Evolutionary conservation across 1,139 yeast genomes (phyloP), one percentile per base, ranked within the genome.

Genomic region (Williopsis jadinii): DNA sequence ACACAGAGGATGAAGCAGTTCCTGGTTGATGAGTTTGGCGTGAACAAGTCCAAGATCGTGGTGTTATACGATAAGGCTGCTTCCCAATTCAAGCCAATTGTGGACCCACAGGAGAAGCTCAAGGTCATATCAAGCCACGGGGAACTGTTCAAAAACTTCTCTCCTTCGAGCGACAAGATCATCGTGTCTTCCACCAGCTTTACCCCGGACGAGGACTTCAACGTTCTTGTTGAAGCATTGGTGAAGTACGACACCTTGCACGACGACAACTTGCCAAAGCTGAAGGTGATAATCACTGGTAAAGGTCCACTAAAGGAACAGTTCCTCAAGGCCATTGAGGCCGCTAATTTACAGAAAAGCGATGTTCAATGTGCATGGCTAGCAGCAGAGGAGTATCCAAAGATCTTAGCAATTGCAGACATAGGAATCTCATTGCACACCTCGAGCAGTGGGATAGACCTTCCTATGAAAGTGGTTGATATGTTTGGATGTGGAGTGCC

Each of bases 401-500:
- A 68, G 38, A 64, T 92, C 2, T 60, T 94, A 31, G 81, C 83
- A 3, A 64, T 78, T 8, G 95, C 96, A 5, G 97, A 92, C 58
- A 57, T 90, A 30, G 97, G 97, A 5, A 73, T 94, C 1, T 92
- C 97, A 0, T 67, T 94, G 44, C 99, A 94, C 61, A 76, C 83
- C 5, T 88, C 97, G 0, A 84, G 95, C 32, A 84, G 95, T 41
- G 98, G 99, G 0, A 71, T 86, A 46, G 99, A 94, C 57, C 68
- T 94, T 44, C 99, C 99, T 1, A 94, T 94, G 99, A 94, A 94
- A 61, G 85, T 92, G 34, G 83, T 92, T 9, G 99, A 92, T 57
- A 81, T 92, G 74, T 90, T 90, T 68, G 98, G 98, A 0, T 86
- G 95, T 49, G 98, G 98, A 0, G 68, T 92, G 8, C 99, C 98